Base-by-base conservation (phyloP, 768 basidiomycete species). In the Paxillus involutus region DNA sequence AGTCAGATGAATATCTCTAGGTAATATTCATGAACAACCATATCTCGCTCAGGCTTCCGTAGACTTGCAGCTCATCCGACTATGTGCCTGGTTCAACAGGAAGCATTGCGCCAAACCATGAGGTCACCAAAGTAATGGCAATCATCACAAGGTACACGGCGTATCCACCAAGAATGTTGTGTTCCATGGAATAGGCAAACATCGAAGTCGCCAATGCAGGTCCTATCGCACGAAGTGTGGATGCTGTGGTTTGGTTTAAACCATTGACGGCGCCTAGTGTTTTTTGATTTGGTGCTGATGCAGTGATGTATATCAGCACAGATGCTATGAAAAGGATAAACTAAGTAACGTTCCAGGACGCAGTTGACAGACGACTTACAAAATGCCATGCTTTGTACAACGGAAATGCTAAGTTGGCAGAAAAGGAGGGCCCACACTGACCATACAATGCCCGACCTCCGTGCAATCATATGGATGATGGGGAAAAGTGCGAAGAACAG, bases 291-390 rank as follows among this genome's bases (percentile, higher is more conserved):
- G 87, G 86, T 0, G 87, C 73, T 14, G 84, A 75, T 13, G 81
- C 80, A 21, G 80, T 76, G 58, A 90, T 83, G 63, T 81, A 84
- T 55, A 89, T 85, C 70, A 86, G 87, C 39, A 86, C 82, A 26
- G 59, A 82, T 9, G 84, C 86, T 87, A 49, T 6, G 49, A 29
- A 21, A 21, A 33, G 3, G 21, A 3, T 21, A 3, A 21, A 21
- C 21, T 21, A 21, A 21, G 21, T 21, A 21, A 21, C 21, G 3
- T 21, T 21, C 3, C 21, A 21, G 21, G 21, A 3, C 21, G 21
- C 21, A 21, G 21, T 21, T 21, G 21, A 21, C 3, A n/a, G 41
- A 19, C n/a, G 29, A 69, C 84, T 55, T 52, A 85, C 86, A 84
- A 56, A 79, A 88, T 9, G 80, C 78, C 41, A 84, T 66, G 62